phyloP scores from a whole-genome alignment of 2,329 filamentous ascomycete species.

The Penicillium sp. region DNA sequence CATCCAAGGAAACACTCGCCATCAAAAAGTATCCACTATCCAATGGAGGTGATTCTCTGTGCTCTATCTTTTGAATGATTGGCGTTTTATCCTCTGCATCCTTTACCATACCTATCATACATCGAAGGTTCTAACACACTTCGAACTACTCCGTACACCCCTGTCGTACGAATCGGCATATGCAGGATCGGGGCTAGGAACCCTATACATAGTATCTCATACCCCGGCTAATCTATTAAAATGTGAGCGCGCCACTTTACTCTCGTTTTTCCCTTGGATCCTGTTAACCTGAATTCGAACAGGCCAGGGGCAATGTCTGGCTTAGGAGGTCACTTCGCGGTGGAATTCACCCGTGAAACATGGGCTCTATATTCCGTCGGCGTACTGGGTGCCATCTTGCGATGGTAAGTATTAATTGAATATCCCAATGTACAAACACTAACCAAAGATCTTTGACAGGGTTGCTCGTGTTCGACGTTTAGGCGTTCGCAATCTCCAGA shows the following conservation, averaged over 20 bases:
- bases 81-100: conserved; percentile 8
- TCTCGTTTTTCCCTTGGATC: conserved; percentile 5
- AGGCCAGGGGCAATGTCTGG: conserved; percentile 32
- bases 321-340: conserved; percentile 29
- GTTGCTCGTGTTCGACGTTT: conserved; percentile 42
- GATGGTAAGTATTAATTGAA: conserved; percentile 41
- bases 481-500: conserved; percentile 52
- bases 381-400: conserved; percentile 36
- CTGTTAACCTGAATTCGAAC: conserved; percentile 5
- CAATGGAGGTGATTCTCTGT: not conserved
- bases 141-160: conserved; percentile 6
- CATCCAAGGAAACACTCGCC: conserved; percentile 15
- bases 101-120: conserved; percentile 15
- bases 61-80: conserved; percentile 14
- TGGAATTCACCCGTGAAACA: conserved; percentile 38
- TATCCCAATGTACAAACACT: not conserved
- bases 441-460: conserved; percentile 22
- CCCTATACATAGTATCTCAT: conserved; percentile 8
- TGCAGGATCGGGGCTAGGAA: conserved; percentile 11
- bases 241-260: conserved; percentile 16
- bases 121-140: not conserved
- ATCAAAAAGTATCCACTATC: not conserved
- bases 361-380: conserved; percentile 45
- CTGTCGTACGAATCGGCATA: conserved; percentile 15
- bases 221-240: conserved; percentile 16